Evolutionary conservation across 2,329 filamentous ascomycete species (phyloP).

Genomic region (Calonectria hawksworthii): DNA sequence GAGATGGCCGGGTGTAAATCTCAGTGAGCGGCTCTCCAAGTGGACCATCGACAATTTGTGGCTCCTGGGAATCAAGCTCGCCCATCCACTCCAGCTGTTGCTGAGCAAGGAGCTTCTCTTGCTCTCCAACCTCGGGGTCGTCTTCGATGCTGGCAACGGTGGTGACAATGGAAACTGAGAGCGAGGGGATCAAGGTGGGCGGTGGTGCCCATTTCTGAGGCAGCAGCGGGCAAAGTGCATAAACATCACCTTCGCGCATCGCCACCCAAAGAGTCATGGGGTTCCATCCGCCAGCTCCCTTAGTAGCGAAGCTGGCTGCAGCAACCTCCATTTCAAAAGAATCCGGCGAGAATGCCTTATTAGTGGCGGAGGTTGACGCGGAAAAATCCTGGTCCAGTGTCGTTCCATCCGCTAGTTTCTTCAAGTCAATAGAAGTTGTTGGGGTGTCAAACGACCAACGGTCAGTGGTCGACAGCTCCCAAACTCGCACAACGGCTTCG

Average conservation of each 20-base stretch:
- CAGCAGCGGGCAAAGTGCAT: conserved; percentile 91
- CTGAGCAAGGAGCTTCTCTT: conserved; percentile 70
- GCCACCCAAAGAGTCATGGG: conserved; percentile 97
- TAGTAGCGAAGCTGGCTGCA: conserved; percentile 82
- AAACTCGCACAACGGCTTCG: conserved; percentile 89
- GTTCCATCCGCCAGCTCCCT: conserved; percentile 85
- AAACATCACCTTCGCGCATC: conserved; percentile 95
- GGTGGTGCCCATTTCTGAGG: conserved; percentile 88
- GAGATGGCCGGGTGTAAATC: conserved; percentile 69
- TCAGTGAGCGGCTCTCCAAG: conserved; percentile 65
- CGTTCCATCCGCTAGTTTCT: conserved; percentile 88
- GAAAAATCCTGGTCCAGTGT: conserved; percentile 87
- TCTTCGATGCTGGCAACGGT: conserved; percentile 76
- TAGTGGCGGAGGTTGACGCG: conserved; percentile 80
- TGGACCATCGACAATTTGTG: conserved; percentile 65
- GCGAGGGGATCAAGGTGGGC: conserved; percentile 81
- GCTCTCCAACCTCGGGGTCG: conserved; percentile 66
- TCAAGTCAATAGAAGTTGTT: conserved; percentile 86
- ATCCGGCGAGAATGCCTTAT: conserved; percentile 89
- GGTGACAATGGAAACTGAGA: conserved; percentile 86
- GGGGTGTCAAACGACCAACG: conserved; percentile 90
- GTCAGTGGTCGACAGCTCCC: conserved; percentile 89
- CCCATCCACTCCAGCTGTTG: conserved; percentile 79
- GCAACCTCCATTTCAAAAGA: conserved; percentile 94
- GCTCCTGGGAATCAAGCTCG: conserved; percentile 74